phyloP scores from a whole-genome alignment of 805 yeast species.

The Nakazawaea siamensis region DNA sequence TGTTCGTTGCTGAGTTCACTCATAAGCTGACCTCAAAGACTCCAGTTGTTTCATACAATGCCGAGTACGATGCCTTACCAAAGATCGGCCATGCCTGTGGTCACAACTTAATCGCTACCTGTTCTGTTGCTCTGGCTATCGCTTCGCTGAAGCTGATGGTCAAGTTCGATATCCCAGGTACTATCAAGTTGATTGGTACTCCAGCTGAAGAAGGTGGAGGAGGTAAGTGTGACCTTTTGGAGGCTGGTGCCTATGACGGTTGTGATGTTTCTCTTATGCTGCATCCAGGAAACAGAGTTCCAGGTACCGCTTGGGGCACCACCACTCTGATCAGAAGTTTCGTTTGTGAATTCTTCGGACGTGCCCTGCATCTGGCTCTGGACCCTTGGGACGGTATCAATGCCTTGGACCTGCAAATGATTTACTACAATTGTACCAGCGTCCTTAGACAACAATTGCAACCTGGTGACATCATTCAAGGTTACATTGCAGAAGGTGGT shows the following conservation, averaged over 20 bases:
- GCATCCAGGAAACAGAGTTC: constrained; percentile 15
- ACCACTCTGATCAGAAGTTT: constrained; percentile 14
- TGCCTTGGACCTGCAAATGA: constrained; percentile 21
- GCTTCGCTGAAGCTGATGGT: constrained; percentile 16
- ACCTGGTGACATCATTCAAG: constrained; percentile 19
- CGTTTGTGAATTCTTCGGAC: constrained; percentile 17
- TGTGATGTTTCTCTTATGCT: constrained; percentile 20
- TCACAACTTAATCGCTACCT: constrained; percentile 20
- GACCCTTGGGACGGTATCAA: constrained; percentile 22
- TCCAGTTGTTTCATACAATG: constrained; percentile 17
- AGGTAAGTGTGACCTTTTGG: constrained; percentile 17
- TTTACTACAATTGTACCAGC: constrained; percentile 18
- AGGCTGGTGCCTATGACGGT: constrained; percentile 19
- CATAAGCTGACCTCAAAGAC: constrained; percentile 8
- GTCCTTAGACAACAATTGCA: constrained; percentile 20
- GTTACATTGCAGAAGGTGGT: constrained; percentile 17
- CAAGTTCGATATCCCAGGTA: constrained; percentile 17
- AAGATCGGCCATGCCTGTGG: constrained; percentile 24
- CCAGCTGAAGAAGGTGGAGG: constrained; percentile 24
- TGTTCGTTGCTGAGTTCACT: constrained; percentile 15
- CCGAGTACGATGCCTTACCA: constrained; percentile 22
- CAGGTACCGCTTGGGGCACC: constrained; percentile 13
- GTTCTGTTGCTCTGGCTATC: constrained; percentile 16
- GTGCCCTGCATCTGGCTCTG: constrained; percentile 22
- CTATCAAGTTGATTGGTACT: constrained; percentile 20